A percentile compares a stretch with the other conserved stretches of the same genome.
Evolutionary conservation across 2,329 filamentous ascomycete genomes (phyloP).

Genomic region (Pseudomassariella vexata): DNA sequence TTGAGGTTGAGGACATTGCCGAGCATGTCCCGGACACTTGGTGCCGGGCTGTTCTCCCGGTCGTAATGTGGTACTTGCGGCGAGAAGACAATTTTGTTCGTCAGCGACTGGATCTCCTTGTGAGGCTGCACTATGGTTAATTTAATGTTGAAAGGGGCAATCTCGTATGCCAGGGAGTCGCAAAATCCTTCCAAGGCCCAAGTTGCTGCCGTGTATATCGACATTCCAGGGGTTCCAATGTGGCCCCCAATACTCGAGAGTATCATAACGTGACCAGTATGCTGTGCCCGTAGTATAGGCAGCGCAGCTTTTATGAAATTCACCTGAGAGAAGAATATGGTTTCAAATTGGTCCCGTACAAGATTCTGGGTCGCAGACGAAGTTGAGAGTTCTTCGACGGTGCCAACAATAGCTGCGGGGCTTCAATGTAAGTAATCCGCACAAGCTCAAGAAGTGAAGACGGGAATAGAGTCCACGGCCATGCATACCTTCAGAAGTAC

Average conservation of each 20-base stretch:
- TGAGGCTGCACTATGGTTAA: conserved; percentile 94
- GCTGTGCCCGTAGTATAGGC: conserved; percentile 71
- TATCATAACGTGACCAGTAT: conserved; percentile 84
- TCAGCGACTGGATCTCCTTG: conserved; percentile 83
- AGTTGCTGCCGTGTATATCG: conserved; percentile 85
- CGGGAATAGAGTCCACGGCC: not conserved
- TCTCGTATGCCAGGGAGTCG: conserved; percentile 91
- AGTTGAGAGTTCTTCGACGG: conserved; percentile 82
- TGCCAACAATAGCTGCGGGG: conserved; percentile 79
- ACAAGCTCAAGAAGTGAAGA: conserved; percentile 1
- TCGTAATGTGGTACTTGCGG: conserved; percentile 66
- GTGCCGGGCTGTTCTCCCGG: conserved; percentile 65
- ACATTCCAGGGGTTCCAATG: conserved; percentile 84
- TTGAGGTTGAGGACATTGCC: conserved; percentile 72
- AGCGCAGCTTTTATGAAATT: conserved; percentile 91
- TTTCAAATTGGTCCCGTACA: conserved; percentile 87
- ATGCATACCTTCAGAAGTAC: conserved; percentile 70
- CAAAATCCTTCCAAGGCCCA: conserved; percentile 97
- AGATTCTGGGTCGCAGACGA: conserved; percentile 68
- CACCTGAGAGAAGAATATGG: conserved; percentile 90
- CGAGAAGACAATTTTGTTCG: conserved; percentile 79
- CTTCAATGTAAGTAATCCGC: conserved; percentile 9
- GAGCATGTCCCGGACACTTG: conserved; percentile 77
- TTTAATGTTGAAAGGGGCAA: conserved; percentile 94
- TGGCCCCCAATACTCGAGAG: conserved; percentile 88